Base-by-base conservation (phyloP, 2,329 filamentous ascomycete genomes). In the Xylariaceae sp. region DNA sequence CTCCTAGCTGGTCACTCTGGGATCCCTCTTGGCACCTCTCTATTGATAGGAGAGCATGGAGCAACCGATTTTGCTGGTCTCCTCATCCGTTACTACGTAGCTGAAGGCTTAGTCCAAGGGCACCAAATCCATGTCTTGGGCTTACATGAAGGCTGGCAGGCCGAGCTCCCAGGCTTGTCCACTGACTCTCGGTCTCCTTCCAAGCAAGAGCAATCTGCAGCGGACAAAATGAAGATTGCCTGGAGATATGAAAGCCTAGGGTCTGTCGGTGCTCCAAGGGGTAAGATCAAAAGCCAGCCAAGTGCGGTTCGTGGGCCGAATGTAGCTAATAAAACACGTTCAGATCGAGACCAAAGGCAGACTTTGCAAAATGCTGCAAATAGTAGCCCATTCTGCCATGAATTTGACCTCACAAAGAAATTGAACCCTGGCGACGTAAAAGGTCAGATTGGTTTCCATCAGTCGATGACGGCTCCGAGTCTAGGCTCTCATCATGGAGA, bases 201-300 rank as follows among this genome's bases (percentile, higher is more conserved):
- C 59, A 72, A 67, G 48, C 59, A 75, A 31, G 72, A 75, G 36
- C 47, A 64, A 14, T 58, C 66, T 2, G 62, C 69, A 2, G 76
- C 77, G 12, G 87, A 92, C 55, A 91, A 86, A 69, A 97, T 99
- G 94, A 97, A 96, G 73, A 99, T 99, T 73, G 94, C 94, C 3
- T 99, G 94, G 94, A 81, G 94, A 67, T 99, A 99, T 71, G 91
- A 97, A 69, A 81, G 83, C 32, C 70, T 97, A 46, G 87, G 87
- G 14, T 86, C 87, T 57, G 85, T 84, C 59, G 83, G 83, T 39
- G 77, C 75, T 51, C 71, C 76, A 45, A 78, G 82, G 84, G 83
- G 86, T 87, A 75, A 70, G 79, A 64, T 5, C 7, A 27, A 5
- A 27, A 27, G 22, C 22, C 22, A 27, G 22, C 4, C 22, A 7